Evolutionary conservation across 23 red algal genomes (phyloP), one percentile per base, ranked within the genome.

Genomic region (Gracilaria domingensis): DNA sequence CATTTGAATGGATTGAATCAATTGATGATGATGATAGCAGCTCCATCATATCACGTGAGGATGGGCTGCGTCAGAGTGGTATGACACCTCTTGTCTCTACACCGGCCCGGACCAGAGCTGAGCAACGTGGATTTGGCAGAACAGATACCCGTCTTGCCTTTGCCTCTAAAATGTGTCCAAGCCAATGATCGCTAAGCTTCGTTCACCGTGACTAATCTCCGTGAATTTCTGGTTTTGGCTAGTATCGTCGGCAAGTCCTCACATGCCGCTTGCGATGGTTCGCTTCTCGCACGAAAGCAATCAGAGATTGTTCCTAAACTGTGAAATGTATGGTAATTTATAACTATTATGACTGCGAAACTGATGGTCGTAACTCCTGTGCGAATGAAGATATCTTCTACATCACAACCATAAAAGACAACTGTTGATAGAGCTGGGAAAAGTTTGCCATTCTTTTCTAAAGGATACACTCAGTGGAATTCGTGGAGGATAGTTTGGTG

Each of bases 51-150:
- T 49, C 42, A 18, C 20, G 45, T 16, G 72, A 51, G 11, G 72
- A 29, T 26, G 23, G 5, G 40, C 21, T 50, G 39, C 72, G 20
- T 25, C 39, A 50, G 23, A 51, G 39, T 34, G 72, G 72, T 20
- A 39, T 77, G 30, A 30, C 25, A 5, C 40, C 72, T 45, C 72
- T 77, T 30, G 24, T 51, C 17, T 8, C 13, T 20, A 45, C 72
- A 25, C 38, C 72, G 5, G 72, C 30, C 29, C 5, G 30, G n/a
- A 77, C 72, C 42, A 21, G 72, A 50, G 30, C 72, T 30, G 72
- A 77, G 21, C 72, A 77, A 28, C 72, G 72, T 77, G 72, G 72
- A 28, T 77, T 45, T 45, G 72, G 72, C 28, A 24, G 72, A 50
- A 18, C 72, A 4, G 45, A 48, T 51, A 77, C 72, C 42, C 42